Evolutionary conservation across 1,284 basidiomycete genomes (phyloP).

Genomic region (Fomes fomentarius): DNA sequence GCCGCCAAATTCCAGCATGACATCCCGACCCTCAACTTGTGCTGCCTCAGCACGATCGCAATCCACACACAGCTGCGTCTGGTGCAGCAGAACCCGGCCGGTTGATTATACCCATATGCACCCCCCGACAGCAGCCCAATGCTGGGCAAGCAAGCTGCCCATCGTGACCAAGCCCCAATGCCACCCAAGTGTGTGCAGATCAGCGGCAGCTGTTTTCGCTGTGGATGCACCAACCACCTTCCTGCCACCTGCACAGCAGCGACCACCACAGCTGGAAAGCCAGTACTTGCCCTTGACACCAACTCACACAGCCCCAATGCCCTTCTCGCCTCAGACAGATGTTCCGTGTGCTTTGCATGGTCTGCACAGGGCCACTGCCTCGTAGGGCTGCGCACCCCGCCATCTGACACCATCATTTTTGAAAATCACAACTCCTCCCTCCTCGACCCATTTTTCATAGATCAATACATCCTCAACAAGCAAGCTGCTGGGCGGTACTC

Average conservation of each 20-base stretch:
- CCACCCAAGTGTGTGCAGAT: neutral
- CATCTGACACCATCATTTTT: slow-evolving; percentile 22
- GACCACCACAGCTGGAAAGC: slow-evolving; percentile 25
- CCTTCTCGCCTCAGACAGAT: slow-evolving; percentile 19
- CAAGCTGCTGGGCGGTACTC: slow-evolving; percentile 38
- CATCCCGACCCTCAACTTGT: neutral
- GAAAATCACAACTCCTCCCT: slow-evolving; percentile 35
- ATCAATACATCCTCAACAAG: slow-evolving; percentile 35
- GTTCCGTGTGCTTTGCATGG: slow-evolving; percentile 29
- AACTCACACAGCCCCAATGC: slow-evolving; percentile 9
- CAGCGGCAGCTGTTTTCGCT: slow-evolving; percentile 33
- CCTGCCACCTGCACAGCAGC: slow-evolving; percentile 26
- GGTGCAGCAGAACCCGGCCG: neutral
- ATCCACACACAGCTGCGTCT: no score
- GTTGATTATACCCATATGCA: neutral
- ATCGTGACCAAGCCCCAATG: no score
- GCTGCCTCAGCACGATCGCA: neutral
- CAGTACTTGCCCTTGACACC: slow-evolving; percentile 14
- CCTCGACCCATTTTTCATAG: slow-evolving; percentile 17
- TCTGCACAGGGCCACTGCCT: no score
- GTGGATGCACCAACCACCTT: slow-evolving; percentile 29
- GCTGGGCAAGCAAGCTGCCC: neutral
- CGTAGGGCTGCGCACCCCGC: slow-evolving; percentile 28
- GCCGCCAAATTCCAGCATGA: neutral
- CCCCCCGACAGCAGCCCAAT: no score